Conservation (phyloP, 2,329 filamentous ascomycete genomes). For the Aspergillus hortae region DNA sequence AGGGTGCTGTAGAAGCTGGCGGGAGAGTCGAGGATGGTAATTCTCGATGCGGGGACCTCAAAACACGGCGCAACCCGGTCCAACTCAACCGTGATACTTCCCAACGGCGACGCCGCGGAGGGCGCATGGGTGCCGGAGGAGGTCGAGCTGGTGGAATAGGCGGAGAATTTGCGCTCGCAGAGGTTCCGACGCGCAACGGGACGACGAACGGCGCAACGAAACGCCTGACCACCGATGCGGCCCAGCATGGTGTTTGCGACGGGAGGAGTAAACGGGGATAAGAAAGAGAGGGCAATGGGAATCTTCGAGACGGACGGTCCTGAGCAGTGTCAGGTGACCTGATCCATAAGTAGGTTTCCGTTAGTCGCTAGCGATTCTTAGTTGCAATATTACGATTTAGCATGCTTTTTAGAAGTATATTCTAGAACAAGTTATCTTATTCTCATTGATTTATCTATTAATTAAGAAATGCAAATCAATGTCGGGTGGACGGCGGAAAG, state of each 20-base stretch:
- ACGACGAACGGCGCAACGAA: slow-evolving; percentile 32
- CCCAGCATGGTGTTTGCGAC: slow-evolving; percentile 31
- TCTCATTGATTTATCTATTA: no score
- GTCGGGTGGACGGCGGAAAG: no score
- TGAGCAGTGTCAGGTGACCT: neutral
- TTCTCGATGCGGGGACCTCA: slow-evolving; percentile 74
- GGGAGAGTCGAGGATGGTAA: slow-evolving; percentile 75
- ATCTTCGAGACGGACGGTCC: neutral
- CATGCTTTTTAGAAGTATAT: no score
- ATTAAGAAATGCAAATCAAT: no score
- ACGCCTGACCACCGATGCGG: slow-evolving; percentile 35
- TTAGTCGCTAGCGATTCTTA: no score
- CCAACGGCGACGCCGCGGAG: slow-evolving; percentile 47
- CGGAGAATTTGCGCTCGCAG: slow-evolving; percentile 37
- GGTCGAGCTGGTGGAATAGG: slow-evolving; percentile 21
- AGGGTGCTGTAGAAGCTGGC: slow-evolving; percentile 87
- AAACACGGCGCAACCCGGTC: slow-evolving; percentile 91
- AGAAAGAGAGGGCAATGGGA: neutral
- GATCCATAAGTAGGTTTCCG: no score
- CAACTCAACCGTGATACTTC: slow-evolving; percentile 66
- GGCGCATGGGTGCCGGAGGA: slow-evolving; percentile 21
- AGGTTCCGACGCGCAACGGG: slow-evolving; percentile 29
- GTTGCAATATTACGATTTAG: no score
- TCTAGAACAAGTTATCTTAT: no score
- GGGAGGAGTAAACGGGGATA: neutral